A percentile compares a stretch with the other conserved stretches of the same genome.
These are phyloP conservation scores for Dioscorea cayenensis DNA, from an alignment of 116 monocot genomes.

Conservation along the genomic window DNA sequence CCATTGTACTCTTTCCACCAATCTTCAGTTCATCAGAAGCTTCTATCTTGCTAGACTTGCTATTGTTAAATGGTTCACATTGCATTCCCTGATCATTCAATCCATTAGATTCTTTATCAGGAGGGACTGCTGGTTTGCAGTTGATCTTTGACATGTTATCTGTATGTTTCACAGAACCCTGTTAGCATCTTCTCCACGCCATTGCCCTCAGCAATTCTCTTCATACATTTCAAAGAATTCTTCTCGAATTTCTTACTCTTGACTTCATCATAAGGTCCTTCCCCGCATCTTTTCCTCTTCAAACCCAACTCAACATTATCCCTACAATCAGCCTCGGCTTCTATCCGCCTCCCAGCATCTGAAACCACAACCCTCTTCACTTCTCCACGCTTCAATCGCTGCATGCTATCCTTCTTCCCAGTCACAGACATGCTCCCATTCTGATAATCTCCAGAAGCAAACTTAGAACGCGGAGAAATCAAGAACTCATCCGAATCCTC, in stretches of 20 bases:
- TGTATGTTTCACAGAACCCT: neutral
- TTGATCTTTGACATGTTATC: neutral
- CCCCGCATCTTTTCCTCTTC: slow-evolving; percentile 13
- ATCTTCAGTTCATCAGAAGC: neutral
- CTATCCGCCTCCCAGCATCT: slow-evolving; percentile 1
- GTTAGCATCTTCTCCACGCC: slow-evolving; percentile 1
- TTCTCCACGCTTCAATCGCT: neutral
- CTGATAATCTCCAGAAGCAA: neutral
- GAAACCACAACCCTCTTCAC: slow-evolving; percentile 3
- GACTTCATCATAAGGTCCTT: slow-evolving; percentile 1
- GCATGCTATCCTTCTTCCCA: neutral
- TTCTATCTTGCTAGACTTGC: neutral
- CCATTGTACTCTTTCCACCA: neutral
- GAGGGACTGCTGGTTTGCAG: neutral
- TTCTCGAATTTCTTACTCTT: slow-evolving; percentile 18
- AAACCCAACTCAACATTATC: neutral
- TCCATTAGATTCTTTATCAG: neutral
- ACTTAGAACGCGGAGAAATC: slow-evolving; percentile 7
- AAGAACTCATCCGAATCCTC: slow-evolving; percentile 24
- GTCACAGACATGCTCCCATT: slow-evolving; percentile 2
- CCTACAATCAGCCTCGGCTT: neutral
- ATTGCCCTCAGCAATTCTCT: neutral
- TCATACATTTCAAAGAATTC: neutral
- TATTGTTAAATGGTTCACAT: neutral
- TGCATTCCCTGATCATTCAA: neutral